Evolutionary conservation across 2,329 filamentous ascomycete species (phyloP), one percentile per base, ranked within the genome.

Genomic region (Lomentospora prolificans): DNA sequence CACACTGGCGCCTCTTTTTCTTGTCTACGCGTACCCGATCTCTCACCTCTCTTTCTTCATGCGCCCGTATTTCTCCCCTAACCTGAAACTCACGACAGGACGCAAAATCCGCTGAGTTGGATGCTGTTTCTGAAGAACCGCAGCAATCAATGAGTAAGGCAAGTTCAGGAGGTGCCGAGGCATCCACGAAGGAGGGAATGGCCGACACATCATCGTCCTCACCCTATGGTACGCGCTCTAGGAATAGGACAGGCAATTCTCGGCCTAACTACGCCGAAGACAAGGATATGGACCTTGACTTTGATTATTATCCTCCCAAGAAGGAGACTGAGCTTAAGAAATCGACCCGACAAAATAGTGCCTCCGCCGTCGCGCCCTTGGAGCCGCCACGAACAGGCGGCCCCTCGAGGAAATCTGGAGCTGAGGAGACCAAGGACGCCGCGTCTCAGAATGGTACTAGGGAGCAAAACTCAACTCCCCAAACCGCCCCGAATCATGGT

Each of bases 181-280:
- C 71, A 7, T 30, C 57, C 10, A 39, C 54, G 57, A 81, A 78
- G 66, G 80, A 82, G 58, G 69, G 67, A 60, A 71, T 72, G 60
- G 67, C 73, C 62, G 78, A 79, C 61, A 74, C 66, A 58, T 75
- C 85, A 53, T 84, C 67, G 57, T 75, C 86, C 53, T 84, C 83
- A 62, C 85, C 84, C 51, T 96, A 99, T 71, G 92, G 92, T 65
- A 99, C 94, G 68, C 87, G 91, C 64, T 96, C 91, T 63, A 87
- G 94, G 69, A 95, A 95, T 71, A 86, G 91, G 65, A 85, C 82
- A 57, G 87, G 87, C 64, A 83, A 80, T 62, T 80, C 87, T 63
- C 87, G 94, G 62, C 85, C 87, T 61, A 99, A 99, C 72, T 99
- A 99, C 71, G 92, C 94, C 53, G 94, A 99, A 73, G 89, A 92